phyloP scores from a whole-genome alignment of 73 alveolate genomes.

The Diophrys appendiculata region DNA sequence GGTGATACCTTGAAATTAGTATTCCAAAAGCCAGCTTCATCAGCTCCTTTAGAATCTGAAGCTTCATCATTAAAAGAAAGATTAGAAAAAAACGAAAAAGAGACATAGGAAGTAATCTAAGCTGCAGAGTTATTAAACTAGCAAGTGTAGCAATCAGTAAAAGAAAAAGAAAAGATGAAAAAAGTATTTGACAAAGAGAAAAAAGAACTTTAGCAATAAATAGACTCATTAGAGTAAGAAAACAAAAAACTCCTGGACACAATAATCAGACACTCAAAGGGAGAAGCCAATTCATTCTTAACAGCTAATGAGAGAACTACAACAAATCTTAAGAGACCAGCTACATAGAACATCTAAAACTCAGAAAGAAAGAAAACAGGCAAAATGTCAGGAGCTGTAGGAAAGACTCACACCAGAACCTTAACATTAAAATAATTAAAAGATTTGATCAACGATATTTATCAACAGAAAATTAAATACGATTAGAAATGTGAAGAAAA shows the following conservation, averaged over 20 bases:
- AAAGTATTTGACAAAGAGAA: constrained; percentile 19
- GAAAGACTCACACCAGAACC: constrained; percentile 57
- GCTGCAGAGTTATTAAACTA: constrained; percentile 2
- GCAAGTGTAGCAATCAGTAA: neutral
- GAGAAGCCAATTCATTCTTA: constrained; percentile 1
- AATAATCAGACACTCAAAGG: constrained; percentile 55
- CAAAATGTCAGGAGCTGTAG: constrained; percentile 51
- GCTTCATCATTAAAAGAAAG: constrained; percentile 28
- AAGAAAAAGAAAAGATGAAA: constrained; percentile 11
- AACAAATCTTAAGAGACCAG: neutral
- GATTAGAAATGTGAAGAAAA: constrained; percentile 92
- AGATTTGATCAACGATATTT: constrained; percentile 88
- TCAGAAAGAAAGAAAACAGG: neutral
- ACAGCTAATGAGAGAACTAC: neutral
- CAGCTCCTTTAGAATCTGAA: constrained; percentile 9
- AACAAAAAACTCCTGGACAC: constrained; percentile 52
- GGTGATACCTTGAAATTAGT: neutral
- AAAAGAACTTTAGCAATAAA: constrained; percentile 10
- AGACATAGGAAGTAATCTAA: constrained; percentile 57
- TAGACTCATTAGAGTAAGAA: constrained; percentile 48
- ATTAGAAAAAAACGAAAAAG: constrained; percentile 63
- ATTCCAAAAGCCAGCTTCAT: neutral
- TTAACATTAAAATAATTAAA: constrained; percentile 77
- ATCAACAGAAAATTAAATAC: constrained; percentile 77
- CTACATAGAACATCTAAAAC: neutral